Percentiles rank a stretch among this genome's conserved stretches.
Conservation (phyloP, 2,329 filamentous ascomycete genomes). For the Apiospora rasikravindrae region DNA sequence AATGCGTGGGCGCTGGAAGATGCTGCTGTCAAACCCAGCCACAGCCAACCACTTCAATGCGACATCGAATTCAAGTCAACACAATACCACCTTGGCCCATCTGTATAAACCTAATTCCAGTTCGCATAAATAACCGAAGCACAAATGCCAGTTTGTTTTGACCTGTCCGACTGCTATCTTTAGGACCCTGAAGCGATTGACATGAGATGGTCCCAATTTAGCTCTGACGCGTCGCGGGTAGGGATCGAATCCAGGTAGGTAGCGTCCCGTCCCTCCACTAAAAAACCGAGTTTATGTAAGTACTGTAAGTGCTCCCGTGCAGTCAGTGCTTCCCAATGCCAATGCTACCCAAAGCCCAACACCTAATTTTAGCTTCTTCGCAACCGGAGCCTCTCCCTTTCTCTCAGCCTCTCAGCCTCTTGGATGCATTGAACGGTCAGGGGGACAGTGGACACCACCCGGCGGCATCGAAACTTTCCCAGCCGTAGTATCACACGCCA, state of each 20-base stretch:
- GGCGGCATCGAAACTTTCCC: not conserved
- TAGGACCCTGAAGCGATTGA: not conserved
- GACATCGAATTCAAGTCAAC: not conserved
- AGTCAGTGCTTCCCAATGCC: not conserved
- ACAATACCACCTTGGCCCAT: not conserved
- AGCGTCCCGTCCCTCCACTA: not conserved
- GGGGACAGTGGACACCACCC: not conserved
- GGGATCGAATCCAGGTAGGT: not conserved
- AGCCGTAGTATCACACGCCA: not conserved
- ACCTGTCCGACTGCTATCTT: not conserved
- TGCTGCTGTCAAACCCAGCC: not conserved
- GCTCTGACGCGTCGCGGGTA: conserved; percentile 15
- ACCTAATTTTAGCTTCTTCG: conserved; percentile 5
- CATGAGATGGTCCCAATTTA: conserved; percentile 3
- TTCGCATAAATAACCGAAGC: not conserved
- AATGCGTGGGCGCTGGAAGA: no score
- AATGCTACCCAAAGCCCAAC: not conserved
- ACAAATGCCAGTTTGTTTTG: no score
- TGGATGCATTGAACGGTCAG: conserved; percentile 2
- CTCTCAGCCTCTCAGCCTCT: not conserved
- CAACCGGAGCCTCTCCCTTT: not conserved
- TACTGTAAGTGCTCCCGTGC: not conserved
- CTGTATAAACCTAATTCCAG: not conserved
- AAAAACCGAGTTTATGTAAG: not conserved
- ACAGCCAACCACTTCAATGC: not conserved